Evolutionary conservation across 75 land plant genomes (phyloP), one percentile per base, ranked within the genome.

Genomic region (Pseudotsuga menziesii): DNA sequence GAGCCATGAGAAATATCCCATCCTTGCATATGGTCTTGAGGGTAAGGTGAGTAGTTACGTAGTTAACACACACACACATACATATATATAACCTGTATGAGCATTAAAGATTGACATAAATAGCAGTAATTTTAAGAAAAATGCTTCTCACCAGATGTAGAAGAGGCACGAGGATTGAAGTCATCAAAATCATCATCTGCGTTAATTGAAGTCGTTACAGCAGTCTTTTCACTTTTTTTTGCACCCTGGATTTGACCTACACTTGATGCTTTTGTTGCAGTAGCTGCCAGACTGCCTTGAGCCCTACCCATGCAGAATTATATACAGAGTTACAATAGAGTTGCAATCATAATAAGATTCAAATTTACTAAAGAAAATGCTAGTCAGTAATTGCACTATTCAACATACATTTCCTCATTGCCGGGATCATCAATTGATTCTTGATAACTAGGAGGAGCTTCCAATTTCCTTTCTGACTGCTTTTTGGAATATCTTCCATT

Each of bases 141-240:
- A 39, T 57, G 32, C 41, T 57, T 72, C 85, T 85, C 77, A 91
- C 93, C 90, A 32, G 81, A 71, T 36, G 71, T 74, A 4, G 91
- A 91, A 55, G 82, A 76, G n/a, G 84, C 91, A 13, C 93, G 84
- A 41, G 93, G 93, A 81, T 91, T 87, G 75, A 91, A 91, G 73
- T 91, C 93, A 80, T 90, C 88, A 55, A 86, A 85, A 75, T 90
- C 89, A 80, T 83, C 82, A 26, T 88, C 88, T 74, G 57, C 26
- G 56, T 69, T 76, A 32, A 76, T 66, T 59, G 78, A 63, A 15
- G 75, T 77, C 11, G 12, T 26, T 73, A 16, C 75, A 73, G 7
- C 57, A 55, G 15, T 55, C 35, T 52, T 55, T 56, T 44, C 13
- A 27, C 17, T 48, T 54, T 56, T 52, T 9, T 19, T 26, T 0